Base-by-base conservation (phyloP, 2,329 filamentous ascomycete genomes). In the Tolypocladium capitatum region DNA sequence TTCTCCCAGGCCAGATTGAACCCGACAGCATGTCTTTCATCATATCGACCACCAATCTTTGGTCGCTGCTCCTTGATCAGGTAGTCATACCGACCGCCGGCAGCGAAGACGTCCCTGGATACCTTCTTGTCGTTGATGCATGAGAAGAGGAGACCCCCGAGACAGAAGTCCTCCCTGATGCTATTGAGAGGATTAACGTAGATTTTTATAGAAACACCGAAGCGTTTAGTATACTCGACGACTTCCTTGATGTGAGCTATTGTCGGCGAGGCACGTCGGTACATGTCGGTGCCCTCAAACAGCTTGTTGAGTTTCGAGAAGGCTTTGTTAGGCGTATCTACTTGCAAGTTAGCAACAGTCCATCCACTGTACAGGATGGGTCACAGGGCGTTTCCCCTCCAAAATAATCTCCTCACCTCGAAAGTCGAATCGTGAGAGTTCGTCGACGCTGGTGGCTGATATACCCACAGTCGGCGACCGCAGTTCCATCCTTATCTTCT, bases 1-100 rank as follows among this genome's bases (percentile, higher is more conserved):
- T 84, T 80, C 57, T 96, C 90, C 81, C 90, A 94, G 24, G 86
- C 86, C 36, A 97, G 70, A 58, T 89, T 94, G 60, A 97, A 91
- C 1, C 94, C 92, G 11, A 97, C 92, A 5, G 88, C 91, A 60
- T 94, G 87, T 20, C 80, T 79, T 56, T 83, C 80, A 48, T 78
- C 73, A 40, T 76, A 71, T 48, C 76, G 76, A 24, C 73, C 75
- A 36, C 79, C 73, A 38, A 81, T 76, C 53, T 81, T 83, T 5
- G 86, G 85, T 9, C 83, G 78, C 59, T 94, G 86, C 51, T 94
- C 86, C 60, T 82, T 81, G 53, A 98, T 91, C 20, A 98, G 70
- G 43, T 81, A 80, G 62, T 98, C 94, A 61, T 98, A 98, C 44
- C 92, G 80, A 2, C 92, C 92, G 45, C 94, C 92, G 31, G 90